These are phyloP conservation scores for Wickerhamomyces queroliae DNA, from an alignment of 805 yeast species.

Conservation along the genomic window DNA sequence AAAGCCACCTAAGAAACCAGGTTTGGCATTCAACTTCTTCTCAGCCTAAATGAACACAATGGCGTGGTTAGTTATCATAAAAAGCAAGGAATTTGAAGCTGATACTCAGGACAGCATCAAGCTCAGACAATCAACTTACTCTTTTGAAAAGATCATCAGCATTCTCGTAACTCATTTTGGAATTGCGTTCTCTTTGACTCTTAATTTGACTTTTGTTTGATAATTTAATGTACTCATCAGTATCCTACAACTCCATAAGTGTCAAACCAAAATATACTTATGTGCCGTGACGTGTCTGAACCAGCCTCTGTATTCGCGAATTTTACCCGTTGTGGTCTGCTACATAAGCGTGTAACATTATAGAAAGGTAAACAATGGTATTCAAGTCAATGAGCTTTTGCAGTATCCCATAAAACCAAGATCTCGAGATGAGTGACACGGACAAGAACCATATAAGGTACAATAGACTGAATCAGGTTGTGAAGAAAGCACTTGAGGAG, in stretches of 20 bases:
- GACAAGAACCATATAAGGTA: conserved; percentile 29
- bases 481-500: conserved; percentile 45
- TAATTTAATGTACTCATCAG: too few species aligned
- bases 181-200: neutral
- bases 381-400: neutral
- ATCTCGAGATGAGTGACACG: conserved; percentile 4
- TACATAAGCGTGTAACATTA: too few species aligned
- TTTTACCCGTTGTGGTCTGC: too few species aligned
- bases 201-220: too few species aligned
- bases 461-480: conserved; percentile 40
- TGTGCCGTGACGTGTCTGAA: neutral
- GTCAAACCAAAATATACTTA: too few species aligned
- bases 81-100: too few species aligned
- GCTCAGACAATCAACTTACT: neutral
- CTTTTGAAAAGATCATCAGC: neutral
- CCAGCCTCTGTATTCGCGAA: neutral
- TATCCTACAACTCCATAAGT: too few species aligned
- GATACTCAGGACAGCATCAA: too few species aligned
- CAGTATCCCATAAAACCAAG: conserved; percentile 11
- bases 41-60: conserved; percentile 48
- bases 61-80: neutral
- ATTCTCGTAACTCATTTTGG: neutral
- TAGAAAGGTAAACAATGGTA: too few species aligned
- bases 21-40: conserved; percentile 60
- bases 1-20: conserved; percentile 59